Evolutionary conservation across 1,284 basidiomycete species (phyloP).

Genomic region (Polyporus tsugae): DNA sequence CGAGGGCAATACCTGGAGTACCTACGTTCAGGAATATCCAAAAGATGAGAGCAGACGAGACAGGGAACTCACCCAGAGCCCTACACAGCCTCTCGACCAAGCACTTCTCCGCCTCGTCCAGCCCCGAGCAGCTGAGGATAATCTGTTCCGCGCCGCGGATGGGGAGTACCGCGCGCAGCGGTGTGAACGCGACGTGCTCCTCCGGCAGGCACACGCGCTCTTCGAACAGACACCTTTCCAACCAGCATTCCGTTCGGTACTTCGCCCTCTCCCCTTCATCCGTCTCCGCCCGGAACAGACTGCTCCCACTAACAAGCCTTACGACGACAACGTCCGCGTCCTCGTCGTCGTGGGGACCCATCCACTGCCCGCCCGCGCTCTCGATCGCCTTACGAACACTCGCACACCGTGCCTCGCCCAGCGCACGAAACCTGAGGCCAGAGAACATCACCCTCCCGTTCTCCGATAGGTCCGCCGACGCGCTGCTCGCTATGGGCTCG

Average conservation of each 20-base stretch:
- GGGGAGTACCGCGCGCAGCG: conserved; percentile 61
- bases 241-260: conserved; percentile 85
- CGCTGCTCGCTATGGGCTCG: background rate
- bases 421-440: conserved; percentile 60
- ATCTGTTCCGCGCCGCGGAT: conserved; percentile 59
- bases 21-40: conserved; percentile 46
- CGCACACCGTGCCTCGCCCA: conserved; percentile 68
- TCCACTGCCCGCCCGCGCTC: conserved; percentile 60
- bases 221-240: conserved; percentile 78
- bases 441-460: conserved; percentile 50
- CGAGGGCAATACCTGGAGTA: conserved; percentile 65
- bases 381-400: conserved; percentile 67
- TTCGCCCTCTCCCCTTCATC: conserved; percentile 54
- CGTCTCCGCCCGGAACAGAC: conserved; percentile 60
- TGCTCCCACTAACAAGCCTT: conserved; percentile 74
- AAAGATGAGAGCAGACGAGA: conserved; percentile 11
- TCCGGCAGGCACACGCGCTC: conserved; percentile 65
- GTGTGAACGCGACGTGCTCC: conserved; percentile 70
- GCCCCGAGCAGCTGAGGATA: conserved; percentile 71
- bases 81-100: conserved; percentile 69
- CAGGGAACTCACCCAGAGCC: conserved; percentile 60
- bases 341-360: conserved; percentile 50
- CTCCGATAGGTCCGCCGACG: conserved; percentile 16
- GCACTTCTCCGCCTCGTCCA: conserved; percentile 69
- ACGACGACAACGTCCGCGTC: conserved; percentile 72